Conservation (phyloP, 306 rosid species). For the Rosa chinensis region DNA sequence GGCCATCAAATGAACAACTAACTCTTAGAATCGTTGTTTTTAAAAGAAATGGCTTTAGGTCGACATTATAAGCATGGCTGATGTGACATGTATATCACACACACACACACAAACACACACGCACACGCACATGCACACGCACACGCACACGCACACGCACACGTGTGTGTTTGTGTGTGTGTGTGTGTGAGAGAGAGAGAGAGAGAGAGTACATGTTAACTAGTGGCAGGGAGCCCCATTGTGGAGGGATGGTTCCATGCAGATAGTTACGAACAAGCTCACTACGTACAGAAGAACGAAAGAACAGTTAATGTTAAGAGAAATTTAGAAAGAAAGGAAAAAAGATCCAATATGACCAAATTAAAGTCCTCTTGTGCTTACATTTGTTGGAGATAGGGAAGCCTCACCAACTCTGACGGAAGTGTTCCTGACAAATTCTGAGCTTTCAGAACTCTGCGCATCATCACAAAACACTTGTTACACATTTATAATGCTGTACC, state of each 20-base stretch:
- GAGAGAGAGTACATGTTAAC: slow-evolving; percentile 1
- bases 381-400: slow-evolving; percentile 57
- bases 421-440: slow-evolving; percentile 57
- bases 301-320: neutral
- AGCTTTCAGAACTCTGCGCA: slow-evolving; percentile 42
- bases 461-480: neutral
- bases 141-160: no score
- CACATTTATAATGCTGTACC: neutral
- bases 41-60: neutral
- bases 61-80: neutral
- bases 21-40: neutral
- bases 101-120: neutral
- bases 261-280: slow-evolving; percentile 42
- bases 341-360: neutral
- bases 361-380: slow-evolving; percentile 14
- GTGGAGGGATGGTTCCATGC: slow-evolving; percentile 34
- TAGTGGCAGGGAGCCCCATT: slow-evolving; percentile 27
- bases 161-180: no score
- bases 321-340: neutral
- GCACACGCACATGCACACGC: neutral
- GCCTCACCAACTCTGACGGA: slow-evolving; percentile 42
- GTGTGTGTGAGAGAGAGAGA: no score
- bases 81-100: neutral
- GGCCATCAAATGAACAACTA: neutral
- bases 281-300: slow-evolving; percentile 13